Percentiles rank a stretch among this genome's conserved stretches.
Conservation (phyloP, 1,284 basidiomycete genomes). For the Xanthoconium separans region DNA sequence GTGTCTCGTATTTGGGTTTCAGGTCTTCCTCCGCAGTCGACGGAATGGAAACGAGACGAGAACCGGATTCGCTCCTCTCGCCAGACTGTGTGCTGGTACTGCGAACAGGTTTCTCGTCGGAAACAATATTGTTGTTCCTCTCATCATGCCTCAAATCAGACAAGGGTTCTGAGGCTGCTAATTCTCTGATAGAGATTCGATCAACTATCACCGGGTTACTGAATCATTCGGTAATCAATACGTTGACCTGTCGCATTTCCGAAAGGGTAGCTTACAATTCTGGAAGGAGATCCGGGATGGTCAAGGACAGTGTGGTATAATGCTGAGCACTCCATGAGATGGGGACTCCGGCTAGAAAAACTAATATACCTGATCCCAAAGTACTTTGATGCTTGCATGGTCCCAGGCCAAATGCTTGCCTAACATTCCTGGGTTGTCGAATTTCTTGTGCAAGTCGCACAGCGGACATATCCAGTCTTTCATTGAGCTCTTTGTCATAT, state of each 20-base stretch:
- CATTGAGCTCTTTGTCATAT: constrained; percentile 19
- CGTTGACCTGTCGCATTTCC: neutral
- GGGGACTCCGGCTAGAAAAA: neutral
- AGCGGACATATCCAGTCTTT: constrained; percentile 58
- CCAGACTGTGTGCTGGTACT: constrained; percentile 19
- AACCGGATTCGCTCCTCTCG: constrained; percentile 8
- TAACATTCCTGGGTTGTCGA: constrained; percentile 50
- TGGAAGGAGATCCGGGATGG: constrained; percentile 11
- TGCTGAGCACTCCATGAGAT: constrained; percentile 13
- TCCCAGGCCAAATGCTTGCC: constrained; percentile 54
- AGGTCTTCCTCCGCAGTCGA: constrained; percentile 22
- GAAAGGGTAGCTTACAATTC: constrained; percentile 17
- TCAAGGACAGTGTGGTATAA: constrained; percentile 21
- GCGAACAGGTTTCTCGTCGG: constrained; percentile 6
- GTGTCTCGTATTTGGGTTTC: constrained; percentile 20
- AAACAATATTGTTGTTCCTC: neutral
- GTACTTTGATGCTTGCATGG: constrained; percentile 45
- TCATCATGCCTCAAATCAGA: neutral
- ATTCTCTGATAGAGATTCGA: constrained; percentile 1
- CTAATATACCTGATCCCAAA: constrained; percentile 40
- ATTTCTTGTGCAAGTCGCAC: constrained; percentile 51
- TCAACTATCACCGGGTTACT: constrained; percentile 8
- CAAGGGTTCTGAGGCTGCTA: constrained; percentile 6
- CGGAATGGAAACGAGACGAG: constrained; percentile 5
- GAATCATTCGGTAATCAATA: neutral